These are phyloP conservation scores for Delonix regia DNA, from an alignment of 306 rosid genomes.

Conservation along the genomic window DNA sequence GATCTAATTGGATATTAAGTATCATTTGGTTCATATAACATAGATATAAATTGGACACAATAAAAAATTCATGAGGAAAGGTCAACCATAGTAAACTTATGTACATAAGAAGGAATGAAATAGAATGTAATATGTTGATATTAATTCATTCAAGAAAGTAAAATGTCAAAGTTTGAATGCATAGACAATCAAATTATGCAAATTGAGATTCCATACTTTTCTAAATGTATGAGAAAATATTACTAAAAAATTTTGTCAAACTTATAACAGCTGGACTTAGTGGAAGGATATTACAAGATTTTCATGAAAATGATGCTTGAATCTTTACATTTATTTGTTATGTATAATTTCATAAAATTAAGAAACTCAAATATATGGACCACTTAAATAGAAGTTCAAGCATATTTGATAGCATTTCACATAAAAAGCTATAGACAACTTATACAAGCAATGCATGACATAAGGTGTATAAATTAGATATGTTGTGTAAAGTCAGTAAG, in stretches of 20 bases:
- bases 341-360: no score
- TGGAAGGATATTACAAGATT: neutral
- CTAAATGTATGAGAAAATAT: neutral
- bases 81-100: slow-evolving; percentile 4
- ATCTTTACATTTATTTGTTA: slow-evolving; percentile 9
- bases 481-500: neutral
- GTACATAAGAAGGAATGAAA: neutral
- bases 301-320: neutral
- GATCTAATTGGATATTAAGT: slow-evolving; percentile 25
- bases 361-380: no score
- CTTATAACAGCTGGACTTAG: neutral
- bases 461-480: neutral
- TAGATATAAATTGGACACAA: slow-evolving; percentile 7
- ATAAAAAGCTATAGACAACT: neutral
- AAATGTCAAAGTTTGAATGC: neutral
- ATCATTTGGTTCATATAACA: no score
- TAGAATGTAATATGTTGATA: slow-evolving; percentile 12
- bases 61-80: slow-evolving; percentile 1
- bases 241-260: neutral
- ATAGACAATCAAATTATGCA: slow-evolving; percentile 24
- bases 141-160: no score
- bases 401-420: no score
- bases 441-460: neutral
- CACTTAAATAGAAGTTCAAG: no score
- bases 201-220: slow-evolving; percentile 1